Conservation (phyloP, 1,284 basidiomycete species). For the Malassezia dermatis region DNA sequence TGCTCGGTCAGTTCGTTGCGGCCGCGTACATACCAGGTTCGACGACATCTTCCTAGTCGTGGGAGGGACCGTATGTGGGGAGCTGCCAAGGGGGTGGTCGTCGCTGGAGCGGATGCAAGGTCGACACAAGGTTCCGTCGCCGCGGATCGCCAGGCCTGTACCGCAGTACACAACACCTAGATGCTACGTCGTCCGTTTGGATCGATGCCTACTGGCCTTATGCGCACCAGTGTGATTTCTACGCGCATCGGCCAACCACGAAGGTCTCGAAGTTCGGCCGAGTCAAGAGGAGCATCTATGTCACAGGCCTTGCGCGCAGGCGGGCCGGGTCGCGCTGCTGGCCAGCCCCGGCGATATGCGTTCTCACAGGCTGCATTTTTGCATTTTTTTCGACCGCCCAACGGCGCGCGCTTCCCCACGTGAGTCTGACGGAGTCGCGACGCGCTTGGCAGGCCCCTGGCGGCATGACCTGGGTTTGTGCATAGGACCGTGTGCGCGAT, state of each 20-base stretch:
- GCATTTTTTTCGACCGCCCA: not conserved
- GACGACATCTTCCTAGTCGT: slow-evolving; percentile 12
- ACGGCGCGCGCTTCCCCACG: not conserved
- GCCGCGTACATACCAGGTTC: slow-evolving; percentile 10
- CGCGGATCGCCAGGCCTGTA: not conserved
- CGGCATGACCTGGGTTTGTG: not conserved
- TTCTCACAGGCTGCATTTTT: not conserved
- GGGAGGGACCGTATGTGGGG: not conserved
- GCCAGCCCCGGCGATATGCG: not conserved
- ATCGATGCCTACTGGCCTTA: slow-evolving; percentile 13
- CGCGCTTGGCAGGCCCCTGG: not conserved
- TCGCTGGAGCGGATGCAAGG: not conserved
- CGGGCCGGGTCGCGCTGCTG: not conserved
- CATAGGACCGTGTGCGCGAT: not conserved
- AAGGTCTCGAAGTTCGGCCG: slow-evolving; percentile 4
- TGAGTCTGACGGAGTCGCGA: not conserved
- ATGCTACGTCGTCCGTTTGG: slow-evolving; percentile 8
- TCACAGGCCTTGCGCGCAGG: not conserved
- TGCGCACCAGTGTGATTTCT: not conserved
- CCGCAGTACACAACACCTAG: slow-evolving; percentile 15
- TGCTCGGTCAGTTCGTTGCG: slow-evolving; percentile 2
- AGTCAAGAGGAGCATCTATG: slow-evolving; percentile 9
- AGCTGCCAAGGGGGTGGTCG: not conserved
- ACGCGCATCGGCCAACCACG: slow-evolving; percentile 8
- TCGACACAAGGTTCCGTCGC: not conserved